Conservation (phyloP, 2,329 filamentous ascomycete genomes). For the Calonectria fujianensis region DNA sequence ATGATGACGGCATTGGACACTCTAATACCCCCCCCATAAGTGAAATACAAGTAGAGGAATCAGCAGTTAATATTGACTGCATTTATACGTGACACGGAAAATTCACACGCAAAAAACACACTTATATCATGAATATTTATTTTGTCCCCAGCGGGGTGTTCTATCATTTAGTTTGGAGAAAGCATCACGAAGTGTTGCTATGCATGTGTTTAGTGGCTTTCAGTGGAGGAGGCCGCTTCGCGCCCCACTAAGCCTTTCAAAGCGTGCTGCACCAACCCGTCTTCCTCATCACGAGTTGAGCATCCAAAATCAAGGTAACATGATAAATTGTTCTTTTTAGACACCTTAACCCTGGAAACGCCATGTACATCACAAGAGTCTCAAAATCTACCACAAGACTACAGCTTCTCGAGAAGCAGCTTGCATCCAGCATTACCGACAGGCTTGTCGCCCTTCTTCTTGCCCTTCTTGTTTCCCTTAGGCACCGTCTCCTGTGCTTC, state of each 20-base stretch:
- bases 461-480: constrained; percentile 65
- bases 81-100: too few species aligned
- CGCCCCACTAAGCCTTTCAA: not conserved
- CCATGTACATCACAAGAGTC: constrained; percentile 36
- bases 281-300: constrained; percentile 1
- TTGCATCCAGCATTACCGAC: constrained; percentile 78
- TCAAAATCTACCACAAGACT: constrained; percentile 36
- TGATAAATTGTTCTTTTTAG: constrained; percentile 39
- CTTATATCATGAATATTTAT: not conserved
- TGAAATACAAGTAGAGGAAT: too few species aligned
- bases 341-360: constrained; percentile 37
- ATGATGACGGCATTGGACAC: too few species aligned
- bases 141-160: not conserved
- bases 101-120: too few species aligned
- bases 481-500: constrained; percentile 68
- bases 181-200: not conserved
- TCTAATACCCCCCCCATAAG: too few species aligned
- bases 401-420: constrained; percentile 76
- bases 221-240: not conserved
- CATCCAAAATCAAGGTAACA: constrained; percentile 32
- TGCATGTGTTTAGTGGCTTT: not conserved
- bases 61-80: too few species aligned
- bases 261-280: not conserved
- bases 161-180: not conserved
- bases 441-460: constrained; percentile 66